Evolutionary conservation across 2,329 filamentous ascomycete genomes (phyloP).

Genomic region (Xylariaceae sp.): DNA sequence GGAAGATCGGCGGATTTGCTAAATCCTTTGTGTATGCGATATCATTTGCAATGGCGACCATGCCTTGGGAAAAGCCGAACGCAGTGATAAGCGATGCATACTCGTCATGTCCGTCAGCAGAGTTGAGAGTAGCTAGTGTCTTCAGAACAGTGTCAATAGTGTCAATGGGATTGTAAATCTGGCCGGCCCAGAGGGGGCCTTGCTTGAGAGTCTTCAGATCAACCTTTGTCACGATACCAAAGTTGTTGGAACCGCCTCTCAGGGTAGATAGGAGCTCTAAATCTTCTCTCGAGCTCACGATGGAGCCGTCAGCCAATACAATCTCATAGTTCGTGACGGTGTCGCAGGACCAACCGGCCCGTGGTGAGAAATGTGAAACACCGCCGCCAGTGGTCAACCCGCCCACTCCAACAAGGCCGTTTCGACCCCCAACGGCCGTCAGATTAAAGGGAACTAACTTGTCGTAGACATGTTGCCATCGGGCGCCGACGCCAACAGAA

Average conservation of each 20-base stretch:
- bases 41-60: not conserved
- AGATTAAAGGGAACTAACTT: too few relatives aligned
- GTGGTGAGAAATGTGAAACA: too few relatives aligned
- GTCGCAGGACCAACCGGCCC: too few relatives aligned
- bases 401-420: too few relatives aligned
- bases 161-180: not conserved
- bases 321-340: too few relatives aligned
- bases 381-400: too few relatives aligned
- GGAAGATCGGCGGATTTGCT: constrained; percentile 1
- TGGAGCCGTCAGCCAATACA: too few relatives aligned
- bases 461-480: too few relatives aligned
- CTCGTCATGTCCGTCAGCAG: constrained; percentile 7
- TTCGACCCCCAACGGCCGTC: too few relatives aligned
- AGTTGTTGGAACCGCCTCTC: not conserved
- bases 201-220: not conserved
- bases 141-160: not conserved
- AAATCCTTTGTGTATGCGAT: constrained; percentile 6
- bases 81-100: constrained; percentile 11
- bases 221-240: not conserved
- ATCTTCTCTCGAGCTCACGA: too few relatives aligned
- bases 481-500: too few relatives aligned
- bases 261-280: too few relatives aligned
- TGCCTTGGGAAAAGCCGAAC: constrained; percentile 1
- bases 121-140: not conserved
- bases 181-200: not conserved